Evolutionary conservation across 768 basidiomycete genomes (phyloP), one percentile per base, ranked within the genome.

Genomic region (Suillus subaureus): DNA sequence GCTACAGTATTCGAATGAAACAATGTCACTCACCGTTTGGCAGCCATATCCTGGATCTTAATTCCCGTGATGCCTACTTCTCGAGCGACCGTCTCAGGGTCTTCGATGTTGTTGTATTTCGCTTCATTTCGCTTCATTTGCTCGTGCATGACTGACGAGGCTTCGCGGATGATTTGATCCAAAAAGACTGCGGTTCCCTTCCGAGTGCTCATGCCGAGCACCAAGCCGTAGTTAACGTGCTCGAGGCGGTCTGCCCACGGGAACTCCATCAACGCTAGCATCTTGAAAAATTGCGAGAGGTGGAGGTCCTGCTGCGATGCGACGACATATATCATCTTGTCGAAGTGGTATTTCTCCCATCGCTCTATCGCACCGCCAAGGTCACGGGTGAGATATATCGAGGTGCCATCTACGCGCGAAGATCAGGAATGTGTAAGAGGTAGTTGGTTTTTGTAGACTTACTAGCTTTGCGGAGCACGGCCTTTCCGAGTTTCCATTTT

Each of bases 11-110:
- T 16, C 21, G 18, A 23, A 37, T 3, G 15, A 37, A 28, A 66
- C 31, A 63, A 62, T 54, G 45, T 13, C 37, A 63, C 86, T 54
- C 68, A 95, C 95, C 95, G 83, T 77, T 94, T 97, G 16, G 94
- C 94, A 51, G 91, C 85, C 94, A 97, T 96, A 74, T 97, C 96
- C 78, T 99, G 97, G 66, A 99, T 96, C 82, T 98, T 99, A 70
- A 99, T 91, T 3, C 94, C 95, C 0, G 94, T 92, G 71, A 97
- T 37, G 28, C 96, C 97, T 11, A 37, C 12, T 37, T 37, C 37
- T 68, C 84, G 83, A 64, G 87, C 86, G 54, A 90, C 90, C 56
- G 77, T 79, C 73, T 93, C 91, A 1, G 97, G 96, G 76, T 99
- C 88, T 72, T 94, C 93, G 43, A 99, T 85, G 31, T 90, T 88